A percentile compares a stretch with the other conserved stretches of the same genome.
Evolutionary conservation across 306 rosid genomes (phyloP).

Genomic region (Crotalaria pallida): DNA sequence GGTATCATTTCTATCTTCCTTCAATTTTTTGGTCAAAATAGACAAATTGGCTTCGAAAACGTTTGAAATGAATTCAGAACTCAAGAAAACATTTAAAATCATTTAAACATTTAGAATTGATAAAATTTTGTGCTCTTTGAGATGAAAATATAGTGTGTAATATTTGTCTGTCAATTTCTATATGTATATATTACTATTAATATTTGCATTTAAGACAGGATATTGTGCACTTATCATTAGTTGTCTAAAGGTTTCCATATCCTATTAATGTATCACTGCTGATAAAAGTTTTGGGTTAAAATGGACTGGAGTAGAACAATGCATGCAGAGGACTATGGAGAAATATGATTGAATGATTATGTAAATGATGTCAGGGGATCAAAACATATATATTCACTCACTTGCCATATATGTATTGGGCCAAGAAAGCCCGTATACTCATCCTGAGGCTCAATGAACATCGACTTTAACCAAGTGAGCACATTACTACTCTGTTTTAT

Average conservation of each 20-base stretch:
- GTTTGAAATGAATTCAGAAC: neutral
- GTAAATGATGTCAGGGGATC: conserved; percentile 2
- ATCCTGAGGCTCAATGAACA: conserved; percentile 50
- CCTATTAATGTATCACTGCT: neutral
- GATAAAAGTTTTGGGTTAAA: neutral
- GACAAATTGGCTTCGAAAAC: neutral
- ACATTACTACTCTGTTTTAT: conserved; percentile 40
- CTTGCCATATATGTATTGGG: conserved; percentile 98
- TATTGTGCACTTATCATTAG: neutral
- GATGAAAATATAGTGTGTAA: neutral
- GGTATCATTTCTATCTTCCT: neutral
- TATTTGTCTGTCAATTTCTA: neutral
- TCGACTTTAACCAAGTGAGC: conserved; percentile 64
- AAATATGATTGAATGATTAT: neutral
- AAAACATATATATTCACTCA: conserved; percentile 38
- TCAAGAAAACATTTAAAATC: neutral
- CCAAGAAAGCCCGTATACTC: conserved; percentile 89
- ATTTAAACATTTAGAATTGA: neutral
- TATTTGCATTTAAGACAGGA: neutral
- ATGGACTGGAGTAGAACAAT: neutral
- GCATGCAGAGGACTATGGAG: neutral
- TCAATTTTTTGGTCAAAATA: neutral
- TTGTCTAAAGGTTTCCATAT: neutral
- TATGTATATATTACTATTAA: neutral
- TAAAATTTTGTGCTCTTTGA: neutral